Evolutionary conservation across 2,329 filamentous ascomycete species (phyloP), one percentile per base, ranked within the genome.

Genomic region (Epichloe scottii): DNA sequence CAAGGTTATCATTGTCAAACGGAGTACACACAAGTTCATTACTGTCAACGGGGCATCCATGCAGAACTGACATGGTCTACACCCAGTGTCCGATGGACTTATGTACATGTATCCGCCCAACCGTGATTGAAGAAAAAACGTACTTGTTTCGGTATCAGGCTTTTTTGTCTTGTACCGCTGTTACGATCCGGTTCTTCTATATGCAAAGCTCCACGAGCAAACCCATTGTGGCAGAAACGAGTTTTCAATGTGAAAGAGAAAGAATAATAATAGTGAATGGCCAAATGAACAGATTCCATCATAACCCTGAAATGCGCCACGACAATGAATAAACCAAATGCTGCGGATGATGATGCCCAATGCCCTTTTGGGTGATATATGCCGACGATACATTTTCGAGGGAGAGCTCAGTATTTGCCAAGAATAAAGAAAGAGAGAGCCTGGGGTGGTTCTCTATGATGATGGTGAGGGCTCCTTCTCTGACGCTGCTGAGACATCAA

Each of bases 121-220:
- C 54, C 41, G 56, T 39, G 53, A 59, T 52, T 55, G 49, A 54
- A 54, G 21, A 21, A 19, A 26, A 43, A 49, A 37, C n/a, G 35
- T 37, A 6, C 38, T 17, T 49, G 56, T 30, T 58, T 62, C 60
- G 55, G 60, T 53, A 58, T 60, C 57, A 59, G 61, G 56, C 57
- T 39, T 58, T 56, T 60, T 52, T 53, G 60, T 38, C 19, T 23
- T 19, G 26, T 38, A 23, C 38, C 49, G 49, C 23, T 52, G 55
- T 57, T 54, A 58, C 58, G 60, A 61, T 60, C 59, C 59, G 59
- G 57, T 58, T 57, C 62, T 57, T 60, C 62, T 65, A 65, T 65
- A 64, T 65, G 61, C 63, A 59, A 63, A 60, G 59, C 57, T 58
- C 58, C 57, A 58, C 59, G 55, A 52, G 51, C 60, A 51, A 54